Conservation (phyloP, 345 rosid species). For the Salix brachista region DNA sequence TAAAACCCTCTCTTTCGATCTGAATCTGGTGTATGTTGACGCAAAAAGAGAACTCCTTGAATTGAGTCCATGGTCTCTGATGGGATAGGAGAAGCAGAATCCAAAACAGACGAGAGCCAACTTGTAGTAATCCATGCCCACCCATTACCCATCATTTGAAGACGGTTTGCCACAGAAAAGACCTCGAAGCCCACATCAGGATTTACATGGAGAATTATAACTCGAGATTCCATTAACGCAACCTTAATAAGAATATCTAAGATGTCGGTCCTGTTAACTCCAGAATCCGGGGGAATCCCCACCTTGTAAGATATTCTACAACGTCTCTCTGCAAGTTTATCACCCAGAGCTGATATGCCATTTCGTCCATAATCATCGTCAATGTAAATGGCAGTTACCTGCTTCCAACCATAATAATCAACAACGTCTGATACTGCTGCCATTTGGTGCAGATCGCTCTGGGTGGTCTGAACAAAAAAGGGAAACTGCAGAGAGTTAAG, state of each 20-base stretch:
- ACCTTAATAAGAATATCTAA: slow-evolving; percentile 76
- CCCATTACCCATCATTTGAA: slow-evolving; percentile 90
- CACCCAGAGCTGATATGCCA: slow-evolving; percentile 69
- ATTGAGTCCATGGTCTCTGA: slow-evolving; percentile 57
- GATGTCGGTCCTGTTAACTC: slow-evolving; percentile 31
- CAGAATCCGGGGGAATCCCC: slow-evolving; percentile 50
- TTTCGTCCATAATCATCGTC: slow-evolving; percentile 87
- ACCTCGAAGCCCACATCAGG: slow-evolving; percentile 47
- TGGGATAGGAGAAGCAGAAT: slow-evolving; percentile 53
- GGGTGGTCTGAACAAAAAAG: slow-evolving; percentile 71
- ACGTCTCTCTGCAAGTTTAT: slow-evolving; percentile 68
- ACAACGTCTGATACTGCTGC: slow-evolving; percentile 74
- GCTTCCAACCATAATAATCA: slow-evolving; percentile 71
- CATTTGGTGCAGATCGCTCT: slow-evolving; percentile 80
- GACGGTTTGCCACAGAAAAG: slow-evolving; percentile 65
- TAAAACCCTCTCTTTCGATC: slow-evolving; percentile 50
- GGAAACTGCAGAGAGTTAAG: slow-evolving; percentile 82
- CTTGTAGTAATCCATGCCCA: slow-evolving; percentile 94
- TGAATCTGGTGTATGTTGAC: slow-evolving; percentile 80
- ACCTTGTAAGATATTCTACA: slow-evolving; percentile 63
- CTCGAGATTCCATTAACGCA: slow-evolving; percentile 71
- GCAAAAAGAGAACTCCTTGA: slow-evolving; percentile 76
- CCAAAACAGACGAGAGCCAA: slow-evolving; percentile 68
- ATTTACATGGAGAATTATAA: slow-evolving; percentile 64
- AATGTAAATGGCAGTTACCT: slow-evolving; percentile 65